phyloP scores from a whole-genome alignment of 164 flowering plant species.

The Nelumbo lutea region DNA sequence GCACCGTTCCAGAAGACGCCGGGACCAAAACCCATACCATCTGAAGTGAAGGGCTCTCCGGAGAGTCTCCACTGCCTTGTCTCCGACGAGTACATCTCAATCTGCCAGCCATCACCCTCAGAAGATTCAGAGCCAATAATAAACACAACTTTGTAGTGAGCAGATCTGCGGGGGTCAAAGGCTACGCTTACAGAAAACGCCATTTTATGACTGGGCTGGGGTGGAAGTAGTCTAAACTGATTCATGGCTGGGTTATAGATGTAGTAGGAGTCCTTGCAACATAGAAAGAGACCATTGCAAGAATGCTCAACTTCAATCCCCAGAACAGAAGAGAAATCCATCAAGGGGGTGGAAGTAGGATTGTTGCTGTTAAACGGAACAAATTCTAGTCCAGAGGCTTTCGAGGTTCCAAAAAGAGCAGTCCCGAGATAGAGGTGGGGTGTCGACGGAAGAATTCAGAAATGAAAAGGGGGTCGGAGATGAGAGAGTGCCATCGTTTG shows the following conservation, averaged over 20 bases:
- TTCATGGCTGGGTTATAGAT: slow-evolving; percentile 15
- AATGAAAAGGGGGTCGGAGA: neutral
- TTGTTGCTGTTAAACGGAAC: neutral
- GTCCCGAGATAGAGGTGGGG: neutral
- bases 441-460: neutral
- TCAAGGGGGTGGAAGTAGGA: neutral
- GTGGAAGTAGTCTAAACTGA: neutral
- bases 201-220: neutral
- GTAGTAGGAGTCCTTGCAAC: neutral
- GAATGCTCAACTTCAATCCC: slow-evolving; percentile 4
- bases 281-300: slow-evolving; percentile 16
- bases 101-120: neutral
- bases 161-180: slow-evolving; percentile 16
- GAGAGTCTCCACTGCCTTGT: neutral
- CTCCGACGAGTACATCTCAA: slow-evolving; percentile 7
- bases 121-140: neutral
- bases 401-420: neutral
- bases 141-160: slow-evolving; percentile 13
- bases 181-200: neutral
- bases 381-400: neutral
- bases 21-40: neutral
- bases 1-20: slow-evolving; percentile 31
- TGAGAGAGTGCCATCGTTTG: neutral
- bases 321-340: neutral
- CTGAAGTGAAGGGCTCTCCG: too few species aligned